phyloP scores from a whole-genome alignment of 495 filamentous ascomycete genomes.

The Pseudotulostoma volvatum region DNA sequence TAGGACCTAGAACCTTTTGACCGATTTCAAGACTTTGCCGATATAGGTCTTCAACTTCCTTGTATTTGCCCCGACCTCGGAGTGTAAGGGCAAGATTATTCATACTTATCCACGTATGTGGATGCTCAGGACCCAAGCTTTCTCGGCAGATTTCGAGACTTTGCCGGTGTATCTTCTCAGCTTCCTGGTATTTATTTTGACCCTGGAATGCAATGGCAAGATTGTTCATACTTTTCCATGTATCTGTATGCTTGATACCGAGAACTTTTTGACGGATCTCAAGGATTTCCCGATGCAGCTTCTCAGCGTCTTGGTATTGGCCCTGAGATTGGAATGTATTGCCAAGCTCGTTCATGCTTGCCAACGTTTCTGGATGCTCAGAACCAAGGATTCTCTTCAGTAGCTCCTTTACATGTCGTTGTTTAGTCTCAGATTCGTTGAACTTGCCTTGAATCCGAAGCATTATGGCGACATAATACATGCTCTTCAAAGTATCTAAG shows the following conservation, averaged over 20 bases:
- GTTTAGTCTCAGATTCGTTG: not conserved
- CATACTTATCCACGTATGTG: not conserved
- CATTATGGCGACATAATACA: not conserved
- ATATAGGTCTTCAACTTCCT: not conserved
- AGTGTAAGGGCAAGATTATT: not conserved
- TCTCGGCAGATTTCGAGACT: not conserved
- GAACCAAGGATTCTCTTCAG: not conserved
- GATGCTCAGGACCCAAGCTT: not conserved
- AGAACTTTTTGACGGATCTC: conserved; percentile 13
- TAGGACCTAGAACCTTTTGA: not conserved
- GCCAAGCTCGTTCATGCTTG: conserved; percentile 10
- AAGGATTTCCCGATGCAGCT: conserved; percentile 5
- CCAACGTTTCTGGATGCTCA: conserved; percentile 26
- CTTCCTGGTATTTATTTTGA: conserved; percentile 1
- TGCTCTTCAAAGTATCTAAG: not conserved
- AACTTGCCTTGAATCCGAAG: no score
- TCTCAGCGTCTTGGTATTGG: not conserved
- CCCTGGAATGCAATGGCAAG: conserved; percentile 2
- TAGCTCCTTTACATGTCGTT: not conserved
- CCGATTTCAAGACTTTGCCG: not conserved
- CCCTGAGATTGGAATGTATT: not conserved
- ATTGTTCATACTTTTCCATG: not conserved
- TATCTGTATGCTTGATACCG: conserved; percentile 7
- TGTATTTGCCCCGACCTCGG: not conserved
- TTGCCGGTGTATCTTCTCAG: conserved; percentile 1